A percentile compares a stretch with the other conserved stretches of the same genome.
phyloP scores from a whole-genome alignment of 73 alveolate genomes.

The Stentor coeruleus region DNA sequence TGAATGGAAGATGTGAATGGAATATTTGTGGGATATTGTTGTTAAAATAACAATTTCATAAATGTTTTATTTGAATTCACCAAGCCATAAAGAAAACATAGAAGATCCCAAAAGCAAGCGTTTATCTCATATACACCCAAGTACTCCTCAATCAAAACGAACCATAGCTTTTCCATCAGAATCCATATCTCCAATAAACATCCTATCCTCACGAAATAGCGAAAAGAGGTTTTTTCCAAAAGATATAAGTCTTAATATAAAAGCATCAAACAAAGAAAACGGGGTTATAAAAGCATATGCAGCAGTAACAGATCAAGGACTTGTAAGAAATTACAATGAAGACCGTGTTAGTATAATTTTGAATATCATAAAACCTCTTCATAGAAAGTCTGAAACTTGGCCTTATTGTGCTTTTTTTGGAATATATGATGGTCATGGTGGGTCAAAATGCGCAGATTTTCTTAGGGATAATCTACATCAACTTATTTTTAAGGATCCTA shows the following conservation, averaged over 20 bases:
- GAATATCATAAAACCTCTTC: constrained; percentile 67
- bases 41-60: too few species aligned
- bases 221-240: not conserved
- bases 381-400: constrained; percentile 73
- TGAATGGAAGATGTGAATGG: not conserved
- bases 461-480: constrained; percentile 88
- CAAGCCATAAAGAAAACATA: not conserved
- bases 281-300: constrained; percentile 88
- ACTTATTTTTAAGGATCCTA: constrained; percentile 71
- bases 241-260: too few species aligned
- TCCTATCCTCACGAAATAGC: not conserved
- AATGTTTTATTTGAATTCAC: not conserved
- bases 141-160: not conserved
- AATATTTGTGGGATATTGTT: too few species aligned
- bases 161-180: not conserved
- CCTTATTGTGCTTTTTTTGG: constrained; percentile 93
- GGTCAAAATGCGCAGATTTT: constrained; percentile 94
- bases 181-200: not conserved
- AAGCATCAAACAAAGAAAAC: constrained; percentile 39
- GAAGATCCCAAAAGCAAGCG: not conserved
- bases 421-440: constrained; percentile 98
- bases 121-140: not conserved
- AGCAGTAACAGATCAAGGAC: constrained; percentile 84
- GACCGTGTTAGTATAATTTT: constrained; percentile 86
- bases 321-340: constrained; percentile 88